Conservation (phyloP, 192 early-diverging fungal species). For the Dissophora globulifera region DNA sequence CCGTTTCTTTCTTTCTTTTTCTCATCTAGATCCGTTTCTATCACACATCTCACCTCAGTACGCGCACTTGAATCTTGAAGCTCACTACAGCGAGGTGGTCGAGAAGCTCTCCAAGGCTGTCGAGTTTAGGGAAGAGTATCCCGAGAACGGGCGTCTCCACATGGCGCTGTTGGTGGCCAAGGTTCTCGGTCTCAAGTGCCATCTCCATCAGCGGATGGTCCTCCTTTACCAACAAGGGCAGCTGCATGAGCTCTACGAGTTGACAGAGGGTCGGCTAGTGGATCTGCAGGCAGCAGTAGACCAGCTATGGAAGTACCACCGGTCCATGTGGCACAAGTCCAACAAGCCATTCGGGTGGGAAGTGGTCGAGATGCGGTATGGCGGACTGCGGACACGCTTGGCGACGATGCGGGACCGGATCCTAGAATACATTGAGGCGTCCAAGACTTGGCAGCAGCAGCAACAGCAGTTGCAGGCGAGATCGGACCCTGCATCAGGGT, state of each 20-base stretch:
- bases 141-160: slow-evolving; percentile 74
- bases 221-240: slow-evolving; percentile 67
- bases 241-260: slow-evolving; percentile 63
- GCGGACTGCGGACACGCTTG: slow-evolving; percentile 72
- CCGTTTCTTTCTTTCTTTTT: background rate
- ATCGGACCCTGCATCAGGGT: background rate
- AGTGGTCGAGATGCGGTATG: slow-evolving; percentile 85
- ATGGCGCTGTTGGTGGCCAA: slow-evolving; percentile 75
- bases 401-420: slow-evolving; percentile 77
- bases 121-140: slow-evolving; percentile 59
- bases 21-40: slow-evolving; percentile 70
- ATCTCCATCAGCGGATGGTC: slow-evolving; percentile 71
- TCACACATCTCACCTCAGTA: slow-evolving; percentile 85
- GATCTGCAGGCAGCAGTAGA: slow-evolving; percentile 72
- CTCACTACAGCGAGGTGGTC: slow-evolving; percentile 69
- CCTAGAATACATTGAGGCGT: slow-evolving; percentile 64
- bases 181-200: slow-evolving; percentile 75
- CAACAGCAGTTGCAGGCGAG: background rate
- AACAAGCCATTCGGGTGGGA: slow-evolving; percentile 92
- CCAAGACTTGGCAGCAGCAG: slow-evolving; percentile 5
- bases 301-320: slow-evolving; percentile 83
- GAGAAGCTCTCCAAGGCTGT: slow-evolving; percentile 64
- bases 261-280: slow-evolving; percentile 64
- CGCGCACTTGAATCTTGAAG: slow-evolving; percentile 70
- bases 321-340: slow-evolving; percentile 78